Evolutionary conservation across 2,329 filamentous ascomycete genomes (phyloP), one percentile per base, ranked within the genome.

Genomic region (Huntiella moniliformis): DNA sequence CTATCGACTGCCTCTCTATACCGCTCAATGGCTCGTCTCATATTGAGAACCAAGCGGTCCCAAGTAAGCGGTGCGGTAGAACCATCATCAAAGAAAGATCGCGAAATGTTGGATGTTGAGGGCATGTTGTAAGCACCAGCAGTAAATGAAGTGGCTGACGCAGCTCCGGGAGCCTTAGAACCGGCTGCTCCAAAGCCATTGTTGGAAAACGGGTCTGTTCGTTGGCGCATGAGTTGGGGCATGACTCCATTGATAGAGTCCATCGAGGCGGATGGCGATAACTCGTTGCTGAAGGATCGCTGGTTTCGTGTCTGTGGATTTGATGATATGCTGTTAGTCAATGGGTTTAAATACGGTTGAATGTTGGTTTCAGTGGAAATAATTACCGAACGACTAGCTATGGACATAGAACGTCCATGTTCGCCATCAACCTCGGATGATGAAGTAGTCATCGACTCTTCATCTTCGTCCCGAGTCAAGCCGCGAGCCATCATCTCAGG

Each of bases 1-100:
- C 77, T 82, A 51, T 79, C 79, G 54, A 98, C 83, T n/a, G 84
- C 82, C 53, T 92, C 82, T 39, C 86, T 76, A 61, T 96, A 98
- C 47, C 79, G 74, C 54, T 95, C 86, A 50, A 98, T 80, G 2
- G 88, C 83, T 53, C 76, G 73, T 55, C 84, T 85, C 83, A 96
- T 96, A 57, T 94, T 93, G 48, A 87, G 78, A 4, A 96, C 79
- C 45, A 98, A 74, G 15, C 80, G 70, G 55, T 80, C 84, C 91
- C 91, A 98, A 8, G 85, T 92, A 41, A 94, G 66, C 5, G 83
- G 78, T 7, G 82, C 73, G 3, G 79, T 77, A 42, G 77, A 74
- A n/a, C 79, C 79, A 58, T 95, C 86, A 54, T 96, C 87, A 56
- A 94, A 91, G 63, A 94, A 93, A 43, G 82, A 85, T 49, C 78